Conservation (phyloP, 176 grass and related monocot species). For the Saccharum officinarum region DNA sequence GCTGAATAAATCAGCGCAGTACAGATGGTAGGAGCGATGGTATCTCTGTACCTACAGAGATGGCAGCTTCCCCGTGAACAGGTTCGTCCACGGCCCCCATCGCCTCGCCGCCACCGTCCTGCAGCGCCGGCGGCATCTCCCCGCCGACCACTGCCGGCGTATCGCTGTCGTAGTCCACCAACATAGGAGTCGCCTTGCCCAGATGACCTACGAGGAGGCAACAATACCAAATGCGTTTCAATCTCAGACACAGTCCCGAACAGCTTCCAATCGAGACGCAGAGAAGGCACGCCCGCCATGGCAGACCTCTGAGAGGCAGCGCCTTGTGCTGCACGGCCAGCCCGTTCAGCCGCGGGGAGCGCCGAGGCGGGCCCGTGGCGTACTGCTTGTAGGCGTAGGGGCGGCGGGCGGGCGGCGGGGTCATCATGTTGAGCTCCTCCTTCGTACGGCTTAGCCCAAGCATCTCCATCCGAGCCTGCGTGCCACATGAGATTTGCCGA, state of each 20-base stretch:
- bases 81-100: constrained; percentile 59
- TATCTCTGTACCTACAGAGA: constrained; percentile 59
- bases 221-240: neutral
- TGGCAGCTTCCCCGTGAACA: constrained; percentile 60
- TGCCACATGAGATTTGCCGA: neutral
- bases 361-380: constrained; percentile 23
- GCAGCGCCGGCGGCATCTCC: constrained; percentile 23
- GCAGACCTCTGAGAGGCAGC: constrained; percentile 23
- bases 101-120: constrained; percentile 45
- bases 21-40: neutral
- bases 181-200: neutral
- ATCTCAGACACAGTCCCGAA: neutral
- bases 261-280: neutral
- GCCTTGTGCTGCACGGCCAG: neutral
- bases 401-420: constrained; percentile 48
- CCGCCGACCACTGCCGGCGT: constrained; percentile 1
- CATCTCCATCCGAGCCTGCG: constrained; percentile 65
- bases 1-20: neutral
- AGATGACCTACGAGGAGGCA: neutral
- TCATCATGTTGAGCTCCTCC: constrained; percentile 50
- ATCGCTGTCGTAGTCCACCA: neutral
- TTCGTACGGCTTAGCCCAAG: constrained; percentile 48
- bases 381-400: constrained; percentile 1
- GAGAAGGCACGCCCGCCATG: neutral
- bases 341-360: constrained; percentile 37